Evolutionary conservation across 1,284 basidiomycete species (phyloP).

Genomic region (Lentinula novae-zelandiae): DNA sequence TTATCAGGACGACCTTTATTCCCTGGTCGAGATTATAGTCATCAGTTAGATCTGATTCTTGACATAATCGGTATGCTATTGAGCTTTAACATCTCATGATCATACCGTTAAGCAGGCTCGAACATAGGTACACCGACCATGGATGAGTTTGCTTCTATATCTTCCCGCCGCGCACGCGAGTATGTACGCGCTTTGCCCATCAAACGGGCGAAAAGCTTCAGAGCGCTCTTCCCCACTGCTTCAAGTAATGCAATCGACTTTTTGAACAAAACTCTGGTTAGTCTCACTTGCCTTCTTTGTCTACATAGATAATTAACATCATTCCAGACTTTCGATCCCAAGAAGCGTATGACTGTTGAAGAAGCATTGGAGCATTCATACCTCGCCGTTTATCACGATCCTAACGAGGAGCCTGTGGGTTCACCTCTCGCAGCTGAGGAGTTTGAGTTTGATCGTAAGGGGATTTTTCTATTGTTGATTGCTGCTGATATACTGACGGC

Average conservation of each 20-base stretch:
- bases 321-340: constrained; percentile 94
- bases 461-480: neutral
- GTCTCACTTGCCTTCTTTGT: constrained; percentile 29
- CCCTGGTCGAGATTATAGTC: constrained; percentile 85
- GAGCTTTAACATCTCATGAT: neutral
- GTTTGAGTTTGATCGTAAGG: constrained; percentile 86
- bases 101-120: constrained; percentile 26
- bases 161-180: constrained; percentile 80
- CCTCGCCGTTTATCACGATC: constrained; percentile 81
- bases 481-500: constrained; percentile 2
- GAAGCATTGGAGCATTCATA: constrained; percentile 93
- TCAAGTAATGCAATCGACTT: constrained; percentile 88
- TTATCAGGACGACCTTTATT: constrained; percentile 91
- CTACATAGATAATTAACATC: constrained; percentile 83
- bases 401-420: constrained; percentile 82
- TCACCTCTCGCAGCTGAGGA: constrained; percentile 80
- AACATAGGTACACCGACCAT: constrained; percentile 77
- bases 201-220: constrained; percentile 70
- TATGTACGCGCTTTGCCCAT: constrained; percentile 90
- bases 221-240: constrained; percentile 74
- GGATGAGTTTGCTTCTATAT: constrained; percentile 91
- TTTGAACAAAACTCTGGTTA: constrained; percentile 34
- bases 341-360: constrained; percentile 84
- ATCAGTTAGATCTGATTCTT: constrained; percentile 88
- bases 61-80: constrained; percentile 72